A percentile compares a stretch with the other conserved stretches of the same genome.
Evolutionary conservation across 1,284 basidiomycete species (phyloP).

Genomic region (Tremellales sp.): DNA sequence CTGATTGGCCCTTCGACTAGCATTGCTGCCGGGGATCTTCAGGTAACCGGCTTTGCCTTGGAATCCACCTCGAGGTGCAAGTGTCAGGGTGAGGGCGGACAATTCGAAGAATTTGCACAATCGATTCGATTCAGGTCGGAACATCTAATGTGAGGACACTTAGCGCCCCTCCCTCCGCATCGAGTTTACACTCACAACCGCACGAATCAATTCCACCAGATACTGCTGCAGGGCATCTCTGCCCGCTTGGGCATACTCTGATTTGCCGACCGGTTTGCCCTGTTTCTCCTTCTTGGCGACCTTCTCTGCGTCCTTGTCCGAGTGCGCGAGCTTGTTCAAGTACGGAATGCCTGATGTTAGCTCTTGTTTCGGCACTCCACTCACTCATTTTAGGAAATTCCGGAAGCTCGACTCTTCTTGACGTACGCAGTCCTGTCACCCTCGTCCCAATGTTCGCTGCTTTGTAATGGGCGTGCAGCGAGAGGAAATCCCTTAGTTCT

Average conservation of each 20-base stretch:
- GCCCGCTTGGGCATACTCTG: constrained; percentile 71
- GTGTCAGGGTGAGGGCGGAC: constrained; percentile 77
- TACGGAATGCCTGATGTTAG: constrained; percentile 67
- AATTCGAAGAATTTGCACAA: constrained; percentile 93
- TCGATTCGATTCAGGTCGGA: constrained; percentile 89
- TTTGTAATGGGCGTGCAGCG: constrained; percentile 85
- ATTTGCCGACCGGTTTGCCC: constrained; percentile 52
- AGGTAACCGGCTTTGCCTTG: constrained; percentile 85
- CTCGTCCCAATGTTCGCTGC: constrained; percentile 65
- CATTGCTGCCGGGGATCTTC: constrained; percentile 50
- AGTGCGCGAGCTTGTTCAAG: constrained; percentile 57
- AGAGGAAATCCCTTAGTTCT: constrained; percentile 87
- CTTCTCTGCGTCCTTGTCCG: constrained; percentile 8
- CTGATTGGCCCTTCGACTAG: constrained; percentile 51
- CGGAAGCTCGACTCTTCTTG: constrained; percentile 69
- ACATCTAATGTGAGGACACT: no score
- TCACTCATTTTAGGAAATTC: constrained; percentile 80
- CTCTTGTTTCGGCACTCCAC: neutral
- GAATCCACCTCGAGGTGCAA: constrained; percentile 76
- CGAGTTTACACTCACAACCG: constrained; percentile 77
- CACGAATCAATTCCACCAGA: constrained; percentile 78
- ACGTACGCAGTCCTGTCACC: constrained; percentile 52
- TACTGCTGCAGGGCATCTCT: constrained; percentile 84
- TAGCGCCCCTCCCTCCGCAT: no score
- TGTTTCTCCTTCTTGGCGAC: constrained; percentile 18